Percentiles rank a stretch among this genome's conserved stretches.
These are phyloP conservation scores for Vachellia collinsii DNA, from an alignment of 306 rosid genomes.

Conservation along the genomic window DNA sequence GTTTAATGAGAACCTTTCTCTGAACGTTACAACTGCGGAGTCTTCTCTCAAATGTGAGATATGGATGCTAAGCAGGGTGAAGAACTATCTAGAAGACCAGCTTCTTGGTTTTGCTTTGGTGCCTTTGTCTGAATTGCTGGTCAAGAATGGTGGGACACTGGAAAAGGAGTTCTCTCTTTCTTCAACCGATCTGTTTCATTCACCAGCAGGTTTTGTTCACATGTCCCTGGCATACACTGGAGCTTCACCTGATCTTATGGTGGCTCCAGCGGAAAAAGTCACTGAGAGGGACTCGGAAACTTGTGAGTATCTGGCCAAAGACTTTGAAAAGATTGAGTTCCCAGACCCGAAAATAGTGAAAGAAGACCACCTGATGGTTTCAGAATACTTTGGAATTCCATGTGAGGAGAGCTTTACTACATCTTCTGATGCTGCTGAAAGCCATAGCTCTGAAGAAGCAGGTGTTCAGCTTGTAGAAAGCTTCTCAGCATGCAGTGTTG, in stretches of 20 bases:
- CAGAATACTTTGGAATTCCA: slow-evolving; percentile 76
- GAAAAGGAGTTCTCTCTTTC: slow-evolving; percentile 95
- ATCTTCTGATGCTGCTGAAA: slow-evolving; percentile 54
- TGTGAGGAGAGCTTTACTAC: slow-evolving; percentile 63
- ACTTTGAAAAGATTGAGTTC: slow-evolving; percentile 81
- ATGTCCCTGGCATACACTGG: slow-evolving; percentile 71
- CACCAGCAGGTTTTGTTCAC: slow-evolving; percentile 86
- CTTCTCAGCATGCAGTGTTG: slow-evolving; percentile 53
- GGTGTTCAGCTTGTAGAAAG: slow-evolving; percentile 59
- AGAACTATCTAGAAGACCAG: slow-evolving; percentile 97
- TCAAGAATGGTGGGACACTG: slow-evolving; percentile 58
- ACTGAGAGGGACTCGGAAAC: slow-evolving; percentile 52
- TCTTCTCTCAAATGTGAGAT: slow-evolving; percentile 85
- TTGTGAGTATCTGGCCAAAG: slow-evolving; percentile 50
- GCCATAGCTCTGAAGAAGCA: slow-evolving; percentile 54
- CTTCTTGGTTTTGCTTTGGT: slow-evolving; percentile 90
- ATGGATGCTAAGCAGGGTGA: slow-evolving; percentile 97
- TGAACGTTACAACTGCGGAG: slow-evolving; percentile 60
- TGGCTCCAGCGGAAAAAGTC: slow-evolving; percentile 40
- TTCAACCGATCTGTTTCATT: slow-evolving; percentile 89
- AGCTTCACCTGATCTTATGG: slow-evolving; percentile 74
- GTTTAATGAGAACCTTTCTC: slow-evolving; percentile 70
- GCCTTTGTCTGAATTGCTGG: slow-evolving; percentile 73
- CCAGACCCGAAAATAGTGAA: slow-evolving; percentile 80
- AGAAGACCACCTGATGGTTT: slow-evolving; percentile 87